A percentile compares a stretch with the other conserved stretches of the same genome.
These are phyloP conservation scores for Teunomyces cretensis DNA, from an alignment of 805 yeast genomes.

Conservation along the genomic window DNA sequence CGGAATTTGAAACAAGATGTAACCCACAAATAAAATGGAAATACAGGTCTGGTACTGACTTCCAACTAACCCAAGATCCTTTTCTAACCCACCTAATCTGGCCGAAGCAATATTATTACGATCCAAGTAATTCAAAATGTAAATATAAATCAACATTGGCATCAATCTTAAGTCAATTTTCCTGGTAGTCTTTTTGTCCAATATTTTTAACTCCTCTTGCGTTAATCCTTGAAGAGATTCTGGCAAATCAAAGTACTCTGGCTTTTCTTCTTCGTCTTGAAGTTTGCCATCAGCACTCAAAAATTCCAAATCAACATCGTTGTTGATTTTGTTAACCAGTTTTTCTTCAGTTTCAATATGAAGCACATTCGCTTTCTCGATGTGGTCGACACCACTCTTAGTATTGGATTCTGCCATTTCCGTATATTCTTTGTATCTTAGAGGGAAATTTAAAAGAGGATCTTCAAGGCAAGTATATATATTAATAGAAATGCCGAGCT, in stretches of 20 bases:
- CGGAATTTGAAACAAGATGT: constrained; percentile 49
- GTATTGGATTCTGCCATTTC: neutral
- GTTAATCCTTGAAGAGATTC: constrained; percentile 30
- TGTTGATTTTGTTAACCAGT: neutral
- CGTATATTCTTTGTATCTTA: no score
- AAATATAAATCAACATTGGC: constrained; percentile 50
- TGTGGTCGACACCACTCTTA: constrained; percentile 1
- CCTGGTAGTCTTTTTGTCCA: constrained; percentile 44
- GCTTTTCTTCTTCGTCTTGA: constrained; percentile 6
- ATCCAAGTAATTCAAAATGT: constrained; percentile 53
- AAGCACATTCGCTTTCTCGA: neutral
- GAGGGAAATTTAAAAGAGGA: neutral
- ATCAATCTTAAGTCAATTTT: constrained; percentile 51
- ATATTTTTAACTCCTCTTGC: constrained; percentile 42
- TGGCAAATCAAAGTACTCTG: constrained; percentile 21
- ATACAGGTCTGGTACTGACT: constrained; percentile 50
- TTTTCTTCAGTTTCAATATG: constrained; percentile 2
- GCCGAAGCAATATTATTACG: constrained; percentile 57
- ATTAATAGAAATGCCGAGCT: neutral
- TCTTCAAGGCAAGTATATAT: neutral
- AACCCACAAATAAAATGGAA: constrained; percentile 52
- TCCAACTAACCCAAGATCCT: constrained; percentile 43
- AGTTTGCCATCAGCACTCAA: neutral
- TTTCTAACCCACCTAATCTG: constrained; percentile 48
- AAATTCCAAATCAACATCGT: neutral